Base-by-base conservation (phyloP, 2,329 filamentous ascomycete species). In the Pochonia chlamydosporia region DNA sequence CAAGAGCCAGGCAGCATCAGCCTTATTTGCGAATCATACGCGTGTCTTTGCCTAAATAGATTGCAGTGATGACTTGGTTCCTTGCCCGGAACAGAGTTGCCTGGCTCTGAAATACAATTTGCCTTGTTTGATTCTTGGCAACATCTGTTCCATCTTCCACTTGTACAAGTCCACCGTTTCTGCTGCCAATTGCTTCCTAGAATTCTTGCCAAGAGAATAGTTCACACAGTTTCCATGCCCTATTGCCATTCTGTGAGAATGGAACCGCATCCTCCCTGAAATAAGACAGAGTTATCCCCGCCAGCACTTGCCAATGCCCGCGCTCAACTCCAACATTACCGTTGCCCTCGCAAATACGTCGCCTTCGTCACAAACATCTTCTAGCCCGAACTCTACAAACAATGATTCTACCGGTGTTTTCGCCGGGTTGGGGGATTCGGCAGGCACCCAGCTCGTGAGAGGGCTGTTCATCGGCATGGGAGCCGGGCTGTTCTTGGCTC, bases 381-480 rank as follows among this genome's bases (percentile, higher is more conserved):
- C 42, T 11, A 44, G 31, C 11, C 14, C 42, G 21, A 28, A 3
- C 18, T 16, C 42, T 44, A 24, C 31, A 44, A 24, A 33, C 25
- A 31, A 24, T 18, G 42, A 9, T 16, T 30, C 33, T 20, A 13
- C 5, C 3, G 40, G 30, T 5, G 13, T 39, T 25, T 9, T 36
- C 9, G 28, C 23, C 10, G 39, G 39, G 14, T 16, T 47, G 5
- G 30, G 33, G 14, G 44, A 30, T 9, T 43, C 45, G 26, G 31
- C 16, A 8, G 45, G 39, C n/a, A 43, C 14, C 20, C 39, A 43
- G 40, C 16, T 47, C 21, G 6, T 43, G 30, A 36, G 23, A 28
- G 45, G 45, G 28, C 30, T 47, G 9, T 43, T 36, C 14, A 42
- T 47, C 6, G 45, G 45, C 24, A 31, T 43, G 21, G 39, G 39